These are phyloP conservation scores for Neoboletus brunneissimus DNA, from an alignment of 768 basidiomycete genomes.

Conservation along the genomic window DNA sequence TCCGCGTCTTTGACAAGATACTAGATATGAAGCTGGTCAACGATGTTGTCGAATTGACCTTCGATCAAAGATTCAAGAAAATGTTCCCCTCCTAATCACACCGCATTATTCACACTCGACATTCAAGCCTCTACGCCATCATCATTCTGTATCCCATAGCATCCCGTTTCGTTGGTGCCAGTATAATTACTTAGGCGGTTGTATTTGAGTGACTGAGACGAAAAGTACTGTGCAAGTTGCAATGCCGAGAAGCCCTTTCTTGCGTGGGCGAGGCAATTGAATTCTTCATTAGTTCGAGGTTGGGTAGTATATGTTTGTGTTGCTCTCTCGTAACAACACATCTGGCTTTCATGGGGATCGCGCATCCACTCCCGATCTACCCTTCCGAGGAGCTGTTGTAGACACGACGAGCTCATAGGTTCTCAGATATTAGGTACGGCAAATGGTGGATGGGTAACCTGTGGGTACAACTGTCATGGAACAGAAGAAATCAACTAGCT, in stretches of 20 bases:
- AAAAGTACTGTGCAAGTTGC: constrained; percentile 43
- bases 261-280: constrained; percentile 20
- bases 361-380: too few relatives aligned
- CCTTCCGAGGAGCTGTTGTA: too few relatives aligned
- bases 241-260: constrained; percentile 51
- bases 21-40: constrained; percentile 61
- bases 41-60: constrained; percentile 58
- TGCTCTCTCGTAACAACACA: too few relatives aligned
- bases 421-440: too few relatives aligned
- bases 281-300: too few relatives aligned
- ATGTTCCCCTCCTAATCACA: constrained; percentile 41
- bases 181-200: constrained; percentile 45
- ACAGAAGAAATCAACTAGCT: too few relatives aligned
- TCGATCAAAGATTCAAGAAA: constrained; percentile 52
- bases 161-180: constrained; percentile 49
- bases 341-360: too few relatives aligned
- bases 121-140: not conserved
- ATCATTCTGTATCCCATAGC: not conserved
- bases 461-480: too few relatives aligned
- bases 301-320: too few relatives aligned
- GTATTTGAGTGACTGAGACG: constrained; percentile 45
- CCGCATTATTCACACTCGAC: not conserved
- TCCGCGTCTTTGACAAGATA: constrained; percentile 6
- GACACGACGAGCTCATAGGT: too few relatives aligned
- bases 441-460: too few relatives aligned